Evolutionary conservation across 179 eudicot genomes (phyloP).

Genomic region (Actinidia arguta): DNA sequence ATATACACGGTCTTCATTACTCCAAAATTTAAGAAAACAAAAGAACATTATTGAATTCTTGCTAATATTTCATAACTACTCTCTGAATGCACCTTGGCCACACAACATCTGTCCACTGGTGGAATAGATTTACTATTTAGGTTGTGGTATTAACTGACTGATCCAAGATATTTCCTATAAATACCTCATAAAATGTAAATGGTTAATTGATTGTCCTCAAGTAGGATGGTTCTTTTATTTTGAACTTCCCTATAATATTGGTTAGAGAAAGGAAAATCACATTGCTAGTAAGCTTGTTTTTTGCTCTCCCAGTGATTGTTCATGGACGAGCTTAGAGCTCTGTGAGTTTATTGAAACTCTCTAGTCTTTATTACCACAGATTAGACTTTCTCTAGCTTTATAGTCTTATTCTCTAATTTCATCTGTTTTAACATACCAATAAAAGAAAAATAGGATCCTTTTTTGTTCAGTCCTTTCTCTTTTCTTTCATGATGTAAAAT

Average conservation of each 20-base stretch:
- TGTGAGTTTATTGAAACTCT: background rate
- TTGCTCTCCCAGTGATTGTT: no score
- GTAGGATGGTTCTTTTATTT: no score
- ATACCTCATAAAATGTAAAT: no score
- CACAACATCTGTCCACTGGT: background rate
- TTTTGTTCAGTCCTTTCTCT: conserved; percentile 2
- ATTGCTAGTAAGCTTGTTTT: no score
- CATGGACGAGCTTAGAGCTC: background rate
- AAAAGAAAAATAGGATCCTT: background rate
- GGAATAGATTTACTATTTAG: background rate
- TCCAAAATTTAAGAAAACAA: background rate
- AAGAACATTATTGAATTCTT: conserved; percentile 3
- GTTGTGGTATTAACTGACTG: background rate
- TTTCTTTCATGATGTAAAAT: background rate
- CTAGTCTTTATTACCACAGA: background rate
- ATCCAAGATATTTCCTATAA: no score
- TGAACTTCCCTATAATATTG: no score
- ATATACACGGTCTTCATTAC: background rate
- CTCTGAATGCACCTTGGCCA: background rate
- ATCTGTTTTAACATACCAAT: background rate
- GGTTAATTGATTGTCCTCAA: no score
- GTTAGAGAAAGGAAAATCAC: no score
- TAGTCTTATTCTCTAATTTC: background rate
- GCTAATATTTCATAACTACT: background rate
- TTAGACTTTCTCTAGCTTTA: background rate